Evolutionary conservation across 345 rosid species (phyloP).

Genomic region (Populus euphratica): DNA sequence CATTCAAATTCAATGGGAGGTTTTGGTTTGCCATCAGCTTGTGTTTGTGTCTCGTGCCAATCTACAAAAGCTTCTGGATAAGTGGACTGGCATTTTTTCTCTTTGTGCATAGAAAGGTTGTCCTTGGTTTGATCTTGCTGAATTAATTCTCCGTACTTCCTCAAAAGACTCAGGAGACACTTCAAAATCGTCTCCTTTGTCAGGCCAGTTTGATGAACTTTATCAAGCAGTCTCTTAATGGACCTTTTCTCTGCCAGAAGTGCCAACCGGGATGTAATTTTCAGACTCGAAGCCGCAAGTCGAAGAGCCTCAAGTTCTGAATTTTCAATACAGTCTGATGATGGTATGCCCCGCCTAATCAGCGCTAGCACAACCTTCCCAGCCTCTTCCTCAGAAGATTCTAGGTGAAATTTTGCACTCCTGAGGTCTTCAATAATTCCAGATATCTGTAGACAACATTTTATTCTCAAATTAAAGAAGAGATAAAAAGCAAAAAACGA

Average conservation of each 20-base stretch:
- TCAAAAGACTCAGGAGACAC: constrained; percentile 33
- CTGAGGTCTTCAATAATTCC: constrained; percentile 32
- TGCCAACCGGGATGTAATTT: constrained; percentile 29
- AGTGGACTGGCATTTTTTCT: neutral
- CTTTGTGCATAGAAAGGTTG: neutral
- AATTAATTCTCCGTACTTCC: constrained; percentile 29
- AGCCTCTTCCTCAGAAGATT: constrained; percentile 40
- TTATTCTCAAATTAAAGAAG: neutral
- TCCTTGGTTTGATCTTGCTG: constrained; percentile 3
- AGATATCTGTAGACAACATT: constrained; percentile 32
- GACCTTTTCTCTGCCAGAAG: constrained; percentile 35
- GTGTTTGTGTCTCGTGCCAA: constrained; percentile 1
- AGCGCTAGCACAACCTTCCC: constrained; percentile 24
- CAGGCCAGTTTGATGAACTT: constrained; percentile 14
- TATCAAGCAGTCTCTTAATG: constrained; percentile 26
- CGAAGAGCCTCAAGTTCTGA: constrained; percentile 32
- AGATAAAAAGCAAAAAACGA: neutral
- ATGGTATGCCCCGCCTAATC: constrained; percentile 17
- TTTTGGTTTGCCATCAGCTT: constrained; percentile 4
- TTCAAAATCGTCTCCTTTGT: constrained; percentile 22
- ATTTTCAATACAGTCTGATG: constrained; percentile 17
- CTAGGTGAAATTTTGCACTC: constrained; percentile 25
- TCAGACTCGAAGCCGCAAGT: constrained; percentile 30
- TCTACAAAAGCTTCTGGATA: neutral
- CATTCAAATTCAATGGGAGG: constrained; percentile 35